Conservation (phyloP, 306 rosid species). For the Fragaria ananassa region DNA sequence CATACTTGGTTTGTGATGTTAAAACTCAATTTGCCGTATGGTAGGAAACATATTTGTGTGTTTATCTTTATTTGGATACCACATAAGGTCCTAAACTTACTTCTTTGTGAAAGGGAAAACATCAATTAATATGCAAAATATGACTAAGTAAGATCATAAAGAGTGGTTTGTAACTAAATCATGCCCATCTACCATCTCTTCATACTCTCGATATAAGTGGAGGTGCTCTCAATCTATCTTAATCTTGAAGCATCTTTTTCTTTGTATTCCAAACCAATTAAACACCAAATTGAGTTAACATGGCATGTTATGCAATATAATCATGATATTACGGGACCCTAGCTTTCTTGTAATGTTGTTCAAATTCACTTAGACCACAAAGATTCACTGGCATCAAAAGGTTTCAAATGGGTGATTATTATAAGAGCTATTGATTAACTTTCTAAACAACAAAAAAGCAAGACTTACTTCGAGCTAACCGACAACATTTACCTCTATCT, state of each 20-base stretch:
- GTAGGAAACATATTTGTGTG: background rate
- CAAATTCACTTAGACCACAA: conserved; percentile 31
- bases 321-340: conserved; percentile 55
- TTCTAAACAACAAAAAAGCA: conserved; percentile 32
- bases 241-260: conserved; percentile 46
- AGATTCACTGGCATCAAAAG: conserved; percentile 34
- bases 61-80: background rate
- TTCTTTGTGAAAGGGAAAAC: background rate
- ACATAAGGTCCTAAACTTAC: background rate
- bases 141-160: background rate
- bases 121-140: background rate
- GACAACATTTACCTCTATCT: conserved; percentile 21
- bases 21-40: background rate
- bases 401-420: conserved; percentile 46
- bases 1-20: background rate
- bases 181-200: conserved; percentile 26
- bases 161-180: background rate
- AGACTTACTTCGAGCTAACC: conserved; percentile 12
- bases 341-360: conserved; percentile 32
- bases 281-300: conserved; percentile 41
- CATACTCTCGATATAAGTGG: too few species aligned
- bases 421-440: conserved; percentile 21
- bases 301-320: conserved; percentile 32
- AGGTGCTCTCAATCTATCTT: conserved; percentile 30
- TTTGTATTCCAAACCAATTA: conserved; percentile 19